These are phyloP conservation scores for Mycena metata DNA, from an alignment of 768 basidiomycete species.

Conservation along the genomic window DNA sequence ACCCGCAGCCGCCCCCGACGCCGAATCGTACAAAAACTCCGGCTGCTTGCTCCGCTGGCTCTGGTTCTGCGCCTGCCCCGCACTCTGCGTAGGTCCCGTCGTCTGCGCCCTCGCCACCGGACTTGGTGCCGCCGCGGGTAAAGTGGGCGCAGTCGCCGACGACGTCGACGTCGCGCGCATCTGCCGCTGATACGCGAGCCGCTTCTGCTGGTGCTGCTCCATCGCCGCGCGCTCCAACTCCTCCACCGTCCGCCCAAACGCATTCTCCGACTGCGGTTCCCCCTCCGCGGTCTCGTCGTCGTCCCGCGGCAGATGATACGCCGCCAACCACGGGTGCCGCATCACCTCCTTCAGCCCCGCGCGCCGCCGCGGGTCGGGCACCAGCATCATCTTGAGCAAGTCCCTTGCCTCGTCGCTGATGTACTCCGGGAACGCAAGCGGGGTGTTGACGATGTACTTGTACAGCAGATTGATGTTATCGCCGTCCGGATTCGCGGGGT, in stretches of 20 bases:
- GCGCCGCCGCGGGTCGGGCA: constrained; percentile 88
- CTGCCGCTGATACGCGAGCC: constrained; percentile 84
- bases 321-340: constrained; percentile 88
- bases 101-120: constrained; percentile 70
- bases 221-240: constrained; percentile 86
- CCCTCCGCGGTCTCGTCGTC: constrained; percentile 43
- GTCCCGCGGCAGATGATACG: constrained; percentile 61
- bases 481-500: constrained; percentile 97
- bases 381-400: constrained; percentile 92
- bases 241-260: constrained; percentile 78
- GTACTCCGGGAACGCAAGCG: constrained; percentile 97
- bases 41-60: constrained; percentile 75
- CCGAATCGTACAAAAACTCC: constrained; percentile 83
- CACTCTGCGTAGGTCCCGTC: constrained; percentile 51
- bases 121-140: no score
- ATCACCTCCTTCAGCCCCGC: constrained; percentile 85
- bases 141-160: no score
- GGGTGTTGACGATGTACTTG: constrained; percentile 98
- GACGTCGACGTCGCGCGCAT: constrained; percentile 76
- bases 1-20: constrained; percentile 51
- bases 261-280: constrained; percentile 40
- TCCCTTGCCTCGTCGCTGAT: constrained; percentile 87
- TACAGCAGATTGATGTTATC: constrained; percentile 99
- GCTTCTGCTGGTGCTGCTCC: constrained; percentile 88
- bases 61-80: constrained; percentile 49